Evolutionary conservation across 2,329 filamentous ascomycete species (phyloP).

Genomic region (Cytospora schulzeri): DNA sequence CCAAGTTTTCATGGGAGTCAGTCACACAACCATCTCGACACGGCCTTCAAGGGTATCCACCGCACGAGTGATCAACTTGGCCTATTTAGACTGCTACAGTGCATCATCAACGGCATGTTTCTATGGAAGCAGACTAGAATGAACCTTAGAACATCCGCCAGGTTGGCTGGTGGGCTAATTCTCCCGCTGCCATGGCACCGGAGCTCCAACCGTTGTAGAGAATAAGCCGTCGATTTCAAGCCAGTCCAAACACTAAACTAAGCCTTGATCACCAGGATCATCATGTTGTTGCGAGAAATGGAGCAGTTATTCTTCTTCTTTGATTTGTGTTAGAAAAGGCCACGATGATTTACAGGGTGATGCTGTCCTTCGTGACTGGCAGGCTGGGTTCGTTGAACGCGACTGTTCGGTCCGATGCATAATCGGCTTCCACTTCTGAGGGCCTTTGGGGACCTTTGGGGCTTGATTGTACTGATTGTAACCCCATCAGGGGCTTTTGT

Average conservation of each 20-base stretch:
- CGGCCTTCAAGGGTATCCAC: too few species aligned
- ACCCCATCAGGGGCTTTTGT: slow-evolving; percentile 11
- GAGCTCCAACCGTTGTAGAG: neutral
- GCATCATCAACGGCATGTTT: neutral
- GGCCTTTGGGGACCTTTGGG: neutral
- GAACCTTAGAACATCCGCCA: neutral
- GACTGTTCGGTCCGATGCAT: slow-evolving; percentile 1
- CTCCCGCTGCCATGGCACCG: neutral
- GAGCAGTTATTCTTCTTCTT: too few species aligned
- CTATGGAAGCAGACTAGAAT: neutral
- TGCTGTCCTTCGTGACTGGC: neutral
- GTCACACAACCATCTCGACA: too few species aligned
- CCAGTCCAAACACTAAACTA: neutral
- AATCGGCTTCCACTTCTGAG: slow-evolving; percentile 18
- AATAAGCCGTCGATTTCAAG: neutral
- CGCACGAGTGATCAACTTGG: too few species aligned
- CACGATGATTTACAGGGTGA: neutral
- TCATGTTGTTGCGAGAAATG: neutral
- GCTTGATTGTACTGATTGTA: slow-evolving; percentile 3
- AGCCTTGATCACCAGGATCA: neutral
- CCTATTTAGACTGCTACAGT: neutral
- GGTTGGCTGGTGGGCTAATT: neutral
- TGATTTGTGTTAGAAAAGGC: neutral
- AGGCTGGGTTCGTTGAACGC: neutral
- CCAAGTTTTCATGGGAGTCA: too few species aligned